Percentiles rank a stretch among this genome's conserved stretches.
phyloP scores from a whole-genome alignment of 352 stramenopile species.

The Phytophthora brassicae region DNA sequence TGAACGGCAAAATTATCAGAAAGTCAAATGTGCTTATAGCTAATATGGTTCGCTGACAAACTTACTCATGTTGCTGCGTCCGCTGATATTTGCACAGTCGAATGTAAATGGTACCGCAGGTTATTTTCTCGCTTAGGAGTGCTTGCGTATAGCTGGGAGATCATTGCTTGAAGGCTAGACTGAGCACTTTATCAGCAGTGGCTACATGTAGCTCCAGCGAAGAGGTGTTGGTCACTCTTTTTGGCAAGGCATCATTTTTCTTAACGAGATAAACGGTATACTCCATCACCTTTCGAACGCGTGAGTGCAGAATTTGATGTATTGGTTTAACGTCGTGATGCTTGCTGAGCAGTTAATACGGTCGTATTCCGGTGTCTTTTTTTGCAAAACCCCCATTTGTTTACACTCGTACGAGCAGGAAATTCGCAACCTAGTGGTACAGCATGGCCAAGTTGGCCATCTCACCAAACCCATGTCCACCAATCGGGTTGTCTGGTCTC shows the following conservation, averaged over 20 bases:
- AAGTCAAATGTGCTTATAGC: not conserved
- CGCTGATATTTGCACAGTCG: not conserved
- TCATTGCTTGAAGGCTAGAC: no score
- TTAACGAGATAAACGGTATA: no score
- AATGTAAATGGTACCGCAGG: not conserved
- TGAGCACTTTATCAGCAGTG: no score
- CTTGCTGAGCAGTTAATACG: constrained; percentile 3
- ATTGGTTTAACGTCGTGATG: constrained; percentile 5
- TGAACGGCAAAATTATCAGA: not conserved
- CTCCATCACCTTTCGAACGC: constrained; percentile 5
- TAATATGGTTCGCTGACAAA: not conserved
- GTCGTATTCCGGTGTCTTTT: not conserved
- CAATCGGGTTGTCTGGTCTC: no score
- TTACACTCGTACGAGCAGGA: constrained; percentile 3
- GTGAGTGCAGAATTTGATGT: constrained; percentile 10
- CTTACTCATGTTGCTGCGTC: no score
- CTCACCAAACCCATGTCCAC: not conserved
- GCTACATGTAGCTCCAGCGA: no score
- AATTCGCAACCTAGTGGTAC: constrained; percentile 5
- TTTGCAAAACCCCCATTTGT: not conserved
- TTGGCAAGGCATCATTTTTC: no score
- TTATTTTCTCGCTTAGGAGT: no score
- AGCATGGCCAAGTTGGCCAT: constrained; percentile 1
- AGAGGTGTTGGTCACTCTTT: no score
- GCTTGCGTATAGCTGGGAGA: no score